Percentiles rank a stretch among this genome's conserved stretches.
Conservation (phyloP, 176 grass and related monocot species). For the Zoysia japonica region DNA sequence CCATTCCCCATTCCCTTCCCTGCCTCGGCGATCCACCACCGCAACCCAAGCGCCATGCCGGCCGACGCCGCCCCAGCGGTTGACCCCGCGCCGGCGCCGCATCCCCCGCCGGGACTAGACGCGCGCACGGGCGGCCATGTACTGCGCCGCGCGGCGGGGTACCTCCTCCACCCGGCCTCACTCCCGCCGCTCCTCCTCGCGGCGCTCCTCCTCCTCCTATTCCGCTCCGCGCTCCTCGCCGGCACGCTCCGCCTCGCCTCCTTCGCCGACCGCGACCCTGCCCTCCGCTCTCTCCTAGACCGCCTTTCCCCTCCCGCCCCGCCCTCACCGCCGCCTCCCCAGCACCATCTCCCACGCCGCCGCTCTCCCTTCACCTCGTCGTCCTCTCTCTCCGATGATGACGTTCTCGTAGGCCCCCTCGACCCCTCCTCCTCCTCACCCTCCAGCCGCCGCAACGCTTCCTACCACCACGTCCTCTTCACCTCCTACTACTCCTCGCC, state of each 20-base stretch:
- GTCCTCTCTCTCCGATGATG: slow-evolving; percentile 54
- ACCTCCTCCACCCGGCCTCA: slow-evolving; percentile 55
- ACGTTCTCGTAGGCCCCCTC: slow-evolving; percentile 46
- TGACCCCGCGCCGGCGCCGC: slow-evolving; percentile 7
- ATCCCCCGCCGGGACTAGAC: slow-evolving; percentile 35
- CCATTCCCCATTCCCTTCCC: slow-evolving; percentile 49
- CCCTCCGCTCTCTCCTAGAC: slow-evolving; percentile 63
- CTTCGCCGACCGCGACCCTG: slow-evolving; percentile 64
- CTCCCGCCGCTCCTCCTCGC: slow-evolving; percentile 69
- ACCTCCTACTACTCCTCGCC: slow-evolving; percentile 36
- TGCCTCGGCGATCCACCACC: slow-evolving; percentile 38
- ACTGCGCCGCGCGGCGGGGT: slow-evolving; percentile 48
- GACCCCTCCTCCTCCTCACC: slow-evolving; percentile 42
- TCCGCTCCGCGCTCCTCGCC: slow-evolving; percentile 73
- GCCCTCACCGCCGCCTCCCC: slow-evolving; percentile 35
- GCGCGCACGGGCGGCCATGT: slow-evolving; percentile 48
- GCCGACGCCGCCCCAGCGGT: slow-evolving; percentile 40
- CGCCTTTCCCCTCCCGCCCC: slow-evolving; percentile 51
- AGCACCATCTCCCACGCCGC: slow-evolving; percentile 50
- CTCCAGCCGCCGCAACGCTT: slow-evolving; percentile 50
- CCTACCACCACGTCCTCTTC: slow-evolving; percentile 45
- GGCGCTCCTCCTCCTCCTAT: slow-evolving; percentile 67
- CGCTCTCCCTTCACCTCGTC: slow-evolving; percentile 58
- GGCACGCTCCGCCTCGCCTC: slow-evolving; percentile 65
- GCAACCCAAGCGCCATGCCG: slow-evolving; percentile 48